These are phyloP conservation scores for Theobroma grandiflorum DNA, from an alignment of 441 rosid species.

Conservation along the genomic window DNA sequence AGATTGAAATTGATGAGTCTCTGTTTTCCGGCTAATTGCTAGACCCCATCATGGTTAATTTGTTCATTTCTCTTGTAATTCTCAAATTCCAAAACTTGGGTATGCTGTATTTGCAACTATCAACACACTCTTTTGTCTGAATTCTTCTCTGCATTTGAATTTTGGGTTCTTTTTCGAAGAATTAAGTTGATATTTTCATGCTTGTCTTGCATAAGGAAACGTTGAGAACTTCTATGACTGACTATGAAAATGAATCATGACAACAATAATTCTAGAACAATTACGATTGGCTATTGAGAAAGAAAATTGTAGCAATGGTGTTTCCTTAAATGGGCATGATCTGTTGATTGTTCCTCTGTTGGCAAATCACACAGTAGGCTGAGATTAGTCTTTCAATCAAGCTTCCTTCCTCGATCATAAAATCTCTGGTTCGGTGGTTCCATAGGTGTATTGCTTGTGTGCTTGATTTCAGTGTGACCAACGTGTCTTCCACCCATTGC, in stretches of 20 bases:
- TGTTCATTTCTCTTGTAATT: slow-evolving; percentile 32
- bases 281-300: not conserved
- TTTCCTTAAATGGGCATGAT: not conserved
- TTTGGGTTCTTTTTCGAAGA: not conserved
- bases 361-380: slow-evolving; percentile 43
- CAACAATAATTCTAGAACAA: not conserved
- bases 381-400: slow-evolving; percentile 48
- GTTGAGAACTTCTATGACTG: not conserved
- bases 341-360: slow-evolving; percentile 16
- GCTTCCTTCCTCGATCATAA: slow-evolving; percentile 52
- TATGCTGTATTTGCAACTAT: slow-evolving; percentile 26
- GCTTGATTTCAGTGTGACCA: slow-evolving; percentile 32
- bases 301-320: not conserved
- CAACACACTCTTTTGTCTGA: slow-evolving; percentile 9
- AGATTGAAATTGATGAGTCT: slow-evolving; percentile 78
- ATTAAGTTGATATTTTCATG: too few species aligned
- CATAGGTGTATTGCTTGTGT: slow-evolving; percentile 54
- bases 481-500: slow-evolving; percentile 42
- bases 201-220: not conserved
- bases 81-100: slow-evolving; percentile 15
- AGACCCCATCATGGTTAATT: not conserved
- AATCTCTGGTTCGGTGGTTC: slow-evolving; percentile 50
- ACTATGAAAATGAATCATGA: not conserved
- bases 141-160: not conserved
- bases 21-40: slow-evolving; percentile 53